A percentile compares a stretch with the other conserved stretches of the same genome.
Conservation (phyloP, 305 asterid species). For the Rubia balearica region DNA sequence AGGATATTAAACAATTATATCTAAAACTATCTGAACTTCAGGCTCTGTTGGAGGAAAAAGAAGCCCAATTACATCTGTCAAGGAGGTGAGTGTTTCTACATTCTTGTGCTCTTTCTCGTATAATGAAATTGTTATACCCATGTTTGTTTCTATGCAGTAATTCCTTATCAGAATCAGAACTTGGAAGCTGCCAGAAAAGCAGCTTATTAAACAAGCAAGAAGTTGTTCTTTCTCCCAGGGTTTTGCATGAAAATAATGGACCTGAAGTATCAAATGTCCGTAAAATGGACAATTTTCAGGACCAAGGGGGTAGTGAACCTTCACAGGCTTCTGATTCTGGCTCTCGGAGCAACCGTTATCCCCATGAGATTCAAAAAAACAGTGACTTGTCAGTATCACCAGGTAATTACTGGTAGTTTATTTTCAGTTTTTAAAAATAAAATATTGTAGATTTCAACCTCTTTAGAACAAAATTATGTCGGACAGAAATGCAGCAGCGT, state of each 20-base stretch:
- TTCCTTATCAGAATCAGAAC: slow-evolving; percentile 24
- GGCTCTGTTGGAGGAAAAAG: slow-evolving; percentile 67
- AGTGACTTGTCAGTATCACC: slow-evolving; percentile 22
- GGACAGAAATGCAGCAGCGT: not conserved
- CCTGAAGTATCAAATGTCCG: slow-evolving; percentile 28
- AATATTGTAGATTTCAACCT: not conserved
- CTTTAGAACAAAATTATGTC: not conserved
- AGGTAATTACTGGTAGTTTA: slow-evolving; percentile 26
- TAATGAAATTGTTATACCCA: slow-evolving; percentile 17
- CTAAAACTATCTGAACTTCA: slow-evolving; percentile 65
- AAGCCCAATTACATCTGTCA: slow-evolving; percentile 40
- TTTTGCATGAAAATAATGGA: slow-evolving; percentile 24
- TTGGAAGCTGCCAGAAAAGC: slow-evolving; percentile 16
- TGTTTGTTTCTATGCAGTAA: slow-evolving; percentile 34
- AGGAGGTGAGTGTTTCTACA: slow-evolving; percentile 50
- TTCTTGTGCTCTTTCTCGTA: slow-evolving; percentile 10
- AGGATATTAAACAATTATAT: slow-evolving; percentile 72
- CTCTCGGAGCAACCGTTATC: slow-evolving; percentile 22
- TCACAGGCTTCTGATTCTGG: slow-evolving; percentile 35
- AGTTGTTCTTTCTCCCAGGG: slow-evolving; percentile 23
- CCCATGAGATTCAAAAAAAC: slow-evolving; percentile 34
- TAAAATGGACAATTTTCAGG: slow-evolving; percentile 30
- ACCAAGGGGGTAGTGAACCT: slow-evolving; percentile 26
- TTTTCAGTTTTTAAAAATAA: not conserved
- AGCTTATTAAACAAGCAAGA: slow-evolving; percentile 37